Conservation (phyloP, 129 eudicot genomes). For the sunflower (Helianthus annuus) region HanXRQr2.0-SUNRISE NC_035445.2:43188497-43188996, state of each 20-base stretch:
- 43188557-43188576: constrained; percentile 35
- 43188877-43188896: background rate
- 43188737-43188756: constrained; percentile 26
- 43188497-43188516: constrained; percentile 35
- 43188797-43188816: constrained; percentile 9
- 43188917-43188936: background rate
- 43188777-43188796: background rate
- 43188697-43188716: constrained; percentile 20
- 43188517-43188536: constrained; percentile 56
- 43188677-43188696: constrained; percentile 16
- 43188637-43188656: constrained; percentile 68
- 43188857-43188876: background rate
- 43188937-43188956: too few relatives aligned
- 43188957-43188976: too few relatives aligned
- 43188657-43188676: constrained; percentile 42
- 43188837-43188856: background rate
- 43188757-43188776: constrained; percentile 15
- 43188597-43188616: constrained; percentile 21
- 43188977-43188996: too few relatives aligned
- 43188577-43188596: constrained; percentile 31
- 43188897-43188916: background rate
- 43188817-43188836: background rate
- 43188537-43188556: constrained; percentile 35
- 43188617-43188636: constrained; percentile 30
- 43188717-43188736: background rate